Evolutionary conservation across 257 asterid species (phyloP).

Genomic region (Lantana camara): DNA sequence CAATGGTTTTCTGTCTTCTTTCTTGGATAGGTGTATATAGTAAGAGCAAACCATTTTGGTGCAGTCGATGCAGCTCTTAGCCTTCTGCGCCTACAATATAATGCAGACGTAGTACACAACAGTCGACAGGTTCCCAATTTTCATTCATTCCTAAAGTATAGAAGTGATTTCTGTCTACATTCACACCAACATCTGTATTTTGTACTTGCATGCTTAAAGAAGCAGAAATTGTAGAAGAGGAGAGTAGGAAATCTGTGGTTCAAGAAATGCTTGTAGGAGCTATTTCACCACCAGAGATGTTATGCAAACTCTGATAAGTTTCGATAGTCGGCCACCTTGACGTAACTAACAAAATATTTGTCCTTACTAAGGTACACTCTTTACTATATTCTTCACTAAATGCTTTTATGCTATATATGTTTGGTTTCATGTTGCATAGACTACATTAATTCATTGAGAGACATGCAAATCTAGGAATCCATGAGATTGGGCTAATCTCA

Average conservation of each 20-base stretch:
- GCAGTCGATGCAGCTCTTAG: constrained; percentile 55
- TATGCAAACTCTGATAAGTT: background rate
- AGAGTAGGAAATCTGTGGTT: background rate
- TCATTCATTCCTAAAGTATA: constrained; percentile 4
- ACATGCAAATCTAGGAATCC: no score
- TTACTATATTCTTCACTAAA: background rate
- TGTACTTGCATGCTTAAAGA: constrained; percentile 8
- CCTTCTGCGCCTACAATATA: constrained; percentile 43
- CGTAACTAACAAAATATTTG: background rate
- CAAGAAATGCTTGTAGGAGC: constrained; percentile 13
- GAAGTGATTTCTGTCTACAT: background rate
- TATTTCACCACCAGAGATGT: constrained; percentile 5
- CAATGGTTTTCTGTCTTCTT: background rate
- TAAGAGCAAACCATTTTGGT: constrained; percentile 41
- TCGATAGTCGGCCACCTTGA: constrained; percentile 3
- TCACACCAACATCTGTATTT: constrained; percentile 6
- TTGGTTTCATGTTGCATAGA: background rate
- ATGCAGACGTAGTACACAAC: constrained; percentile 6
- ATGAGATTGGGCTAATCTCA: no score
- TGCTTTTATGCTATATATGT: background rate
- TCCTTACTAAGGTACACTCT: constrained; percentile 28
- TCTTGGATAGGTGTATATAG: constrained; percentile 40
- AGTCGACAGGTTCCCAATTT: constrained; percentile 17
- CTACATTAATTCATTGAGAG: no score
- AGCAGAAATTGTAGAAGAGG: constrained; percentile 26